Conservation (phyloP, 2,329 filamentous ascomycete genomes). For the Clonostachys byssicola region DNA sequence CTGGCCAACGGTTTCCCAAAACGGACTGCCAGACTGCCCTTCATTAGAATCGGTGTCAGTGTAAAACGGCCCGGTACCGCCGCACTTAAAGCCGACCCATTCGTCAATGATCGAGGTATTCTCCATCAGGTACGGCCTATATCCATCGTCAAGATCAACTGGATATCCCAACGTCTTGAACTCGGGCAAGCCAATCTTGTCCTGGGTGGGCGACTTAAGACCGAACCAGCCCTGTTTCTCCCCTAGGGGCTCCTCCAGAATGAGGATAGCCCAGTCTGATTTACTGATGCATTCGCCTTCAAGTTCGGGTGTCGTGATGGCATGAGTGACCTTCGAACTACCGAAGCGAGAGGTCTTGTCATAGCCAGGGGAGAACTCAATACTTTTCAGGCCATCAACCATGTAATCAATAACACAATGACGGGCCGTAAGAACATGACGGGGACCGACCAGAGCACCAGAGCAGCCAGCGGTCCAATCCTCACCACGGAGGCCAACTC, state of each 20-base stretch:
- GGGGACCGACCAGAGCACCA: conserved; percentile 15
- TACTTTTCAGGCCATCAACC: conserved; percentile 7
- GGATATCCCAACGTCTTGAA: conserved; percentile 13
- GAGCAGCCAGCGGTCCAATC: conserved; percentile 7
- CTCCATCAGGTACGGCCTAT: conserved; percentile 6
- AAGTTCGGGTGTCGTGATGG: conserved; percentile 1
- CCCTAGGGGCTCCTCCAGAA: conserved; percentile 15
- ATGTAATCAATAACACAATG: conserved; percentile 10
- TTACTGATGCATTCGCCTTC: conserved; percentile 8
- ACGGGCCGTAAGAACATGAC: conserved; percentile 16
- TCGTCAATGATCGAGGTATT: conserved; percentile 1
- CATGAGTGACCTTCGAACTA: neutral
- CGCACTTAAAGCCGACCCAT: conserved; percentile 3
- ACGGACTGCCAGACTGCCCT: conserved; percentile 9
- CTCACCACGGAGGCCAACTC: too few species aligned
- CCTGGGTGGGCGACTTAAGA: conserved; percentile 8
- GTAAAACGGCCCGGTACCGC: conserved; percentile 5
- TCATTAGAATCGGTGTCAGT: conserved; percentile 7
- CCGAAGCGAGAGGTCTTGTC: conserved; percentile 11
- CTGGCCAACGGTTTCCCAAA: conserved; percentile 3
- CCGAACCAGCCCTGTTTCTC: conserved; percentile 15
- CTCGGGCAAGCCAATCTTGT: conserved; percentile 3
- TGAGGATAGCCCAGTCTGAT: conserved; percentile 17
- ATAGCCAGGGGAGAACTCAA: conserved; percentile 14
- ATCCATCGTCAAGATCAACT: conserved; percentile 7